phyloP scores from a whole-genome alignment of 2,329 filamentous ascomycete genomes.

The Aureobasidium mangrovei region DNA sequence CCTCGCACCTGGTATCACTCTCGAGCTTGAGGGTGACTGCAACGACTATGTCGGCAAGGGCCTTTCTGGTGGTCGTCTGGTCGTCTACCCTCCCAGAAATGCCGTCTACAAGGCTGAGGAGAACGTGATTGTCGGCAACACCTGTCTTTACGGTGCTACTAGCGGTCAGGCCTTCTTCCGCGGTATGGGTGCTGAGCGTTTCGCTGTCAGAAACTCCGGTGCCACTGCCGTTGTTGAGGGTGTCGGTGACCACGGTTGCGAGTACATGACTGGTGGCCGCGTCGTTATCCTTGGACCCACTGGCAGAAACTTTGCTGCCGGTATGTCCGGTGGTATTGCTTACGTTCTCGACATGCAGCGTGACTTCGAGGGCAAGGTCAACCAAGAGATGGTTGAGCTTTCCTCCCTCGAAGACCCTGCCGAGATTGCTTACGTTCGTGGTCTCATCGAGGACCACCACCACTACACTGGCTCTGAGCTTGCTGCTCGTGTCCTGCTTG shows the following conservation, averaged over 20 bases:
- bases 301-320: constrained; percentile 93
- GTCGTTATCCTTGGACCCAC: constrained; percentile 79
- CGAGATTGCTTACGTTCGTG: constrained; percentile 83
- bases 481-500: constrained; percentile 83
- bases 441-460: constrained; percentile 91
- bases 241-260: constrained; percentile 90
- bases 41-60: constrained; percentile 98
- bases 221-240: constrained; percentile 94
- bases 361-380: constrained; percentile 88
- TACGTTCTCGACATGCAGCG: constrained; percentile 85
- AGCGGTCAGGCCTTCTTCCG: constrained; percentile 92
- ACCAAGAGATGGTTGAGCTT: constrained; percentile 94
- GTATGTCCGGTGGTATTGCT: constrained; percentile 97
- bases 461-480: constrained; percentile 96
- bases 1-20: constrained; percentile 83
- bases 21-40: constrained; percentile 90
- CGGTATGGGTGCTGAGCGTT: constrained; percentile 90
- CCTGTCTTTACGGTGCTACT: constrained; percentile 91
- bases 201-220: constrained; percentile 93
- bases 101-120: constrained; percentile 94
- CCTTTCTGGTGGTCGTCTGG: constrained; percentile 82
- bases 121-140: constrained; percentile 88
- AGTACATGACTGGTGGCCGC: constrained; percentile 98
- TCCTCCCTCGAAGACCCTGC: constrained; percentile 72
- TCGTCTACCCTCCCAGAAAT: constrained; percentile 83